Conservation (phyloP, 495 filamentous ascomycete species). For the Aspergillus affinis region DNA sequence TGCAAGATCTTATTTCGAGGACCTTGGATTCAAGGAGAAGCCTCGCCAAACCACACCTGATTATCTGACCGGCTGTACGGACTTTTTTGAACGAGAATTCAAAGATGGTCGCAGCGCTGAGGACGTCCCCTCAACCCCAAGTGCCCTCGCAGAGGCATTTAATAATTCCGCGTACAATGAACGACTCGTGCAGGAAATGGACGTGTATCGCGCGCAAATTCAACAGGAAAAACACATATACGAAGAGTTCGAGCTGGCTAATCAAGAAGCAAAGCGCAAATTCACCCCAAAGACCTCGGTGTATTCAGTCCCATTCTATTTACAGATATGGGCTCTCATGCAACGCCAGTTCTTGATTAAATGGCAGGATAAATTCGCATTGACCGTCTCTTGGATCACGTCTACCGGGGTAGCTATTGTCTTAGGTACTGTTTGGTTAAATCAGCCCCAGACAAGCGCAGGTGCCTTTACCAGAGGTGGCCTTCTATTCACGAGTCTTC, state of each 20-base stretch:
- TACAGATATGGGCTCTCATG: conserved; percentile 80
- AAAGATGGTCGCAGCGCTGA: conserved; percentile 56
- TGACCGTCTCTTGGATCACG: conserved; percentile 75
- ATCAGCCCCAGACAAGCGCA: conserved; percentile 61
- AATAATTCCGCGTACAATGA: conserved; percentile 57
- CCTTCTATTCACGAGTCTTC: conserved; percentile 69
- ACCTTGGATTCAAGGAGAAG: conserved; percentile 73
- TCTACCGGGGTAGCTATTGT: conserved; percentile 75
- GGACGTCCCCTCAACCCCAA: conserved; percentile 66
- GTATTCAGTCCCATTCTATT: conserved; percentile 76
- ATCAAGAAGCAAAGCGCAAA: conserved; percentile 72
- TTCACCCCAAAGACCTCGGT: conserved; percentile 65
- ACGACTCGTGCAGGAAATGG: conserved; percentile 64
- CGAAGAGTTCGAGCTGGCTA: conserved; percentile 75
- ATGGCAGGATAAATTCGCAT: conserved; percentile 76
- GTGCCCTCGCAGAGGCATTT: conserved; percentile 66
- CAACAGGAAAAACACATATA: conserved; percentile 61
- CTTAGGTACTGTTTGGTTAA: conserved; percentile 74
- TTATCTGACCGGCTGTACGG: conserved; percentile 81
- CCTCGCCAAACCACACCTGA: conserved; percentile 85
- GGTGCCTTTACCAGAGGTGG: conserved; percentile 78
- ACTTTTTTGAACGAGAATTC: conserved; percentile 79
- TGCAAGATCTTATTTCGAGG: conserved; percentile 76
- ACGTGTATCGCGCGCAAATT: conserved; percentile 58
- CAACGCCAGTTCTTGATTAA: conserved; percentile 81